Evolutionary conservation across 2,329 filamentous ascomycete genomes (phyloP).

Genomic region (Colletotrichum sojae): DNA sequence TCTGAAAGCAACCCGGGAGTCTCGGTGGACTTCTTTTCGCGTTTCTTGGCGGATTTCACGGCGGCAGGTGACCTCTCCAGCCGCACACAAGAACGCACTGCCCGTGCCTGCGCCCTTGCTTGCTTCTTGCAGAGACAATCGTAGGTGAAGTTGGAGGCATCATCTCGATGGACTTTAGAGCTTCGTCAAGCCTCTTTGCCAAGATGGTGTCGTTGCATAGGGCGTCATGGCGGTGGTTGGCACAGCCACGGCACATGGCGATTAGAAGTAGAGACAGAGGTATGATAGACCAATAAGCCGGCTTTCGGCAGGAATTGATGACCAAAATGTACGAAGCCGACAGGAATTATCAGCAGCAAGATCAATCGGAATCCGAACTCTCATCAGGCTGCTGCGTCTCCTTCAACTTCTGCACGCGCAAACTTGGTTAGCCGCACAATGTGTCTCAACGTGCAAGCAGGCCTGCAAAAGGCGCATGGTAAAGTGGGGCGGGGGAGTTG

Average conservation of each 20-base stretch:
- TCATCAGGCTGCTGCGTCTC: constrained; percentile 67
- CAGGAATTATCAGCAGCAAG: background rate
- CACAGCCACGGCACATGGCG: constrained; percentile 17
- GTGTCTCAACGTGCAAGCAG: background rate
- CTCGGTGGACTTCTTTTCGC: too few relatives aligned
- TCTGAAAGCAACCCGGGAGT: constrained; percentile 61
- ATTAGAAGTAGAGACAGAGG: background rate
- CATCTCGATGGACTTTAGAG: constrained; percentile 5
- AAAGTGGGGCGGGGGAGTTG: constrained; percentile 1
- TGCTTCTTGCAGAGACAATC: background rate
- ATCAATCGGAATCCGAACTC: constrained; percentile 66
- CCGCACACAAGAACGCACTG: background rate
- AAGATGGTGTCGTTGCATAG: background rate
- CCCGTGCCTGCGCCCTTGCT: background rate
- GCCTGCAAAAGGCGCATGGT: background rate
- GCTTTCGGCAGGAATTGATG: background rate
- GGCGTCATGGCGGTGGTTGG: constrained; percentile 4
- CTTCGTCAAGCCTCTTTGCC: background rate
- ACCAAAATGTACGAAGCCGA: background rate
- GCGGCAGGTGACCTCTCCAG: background rate
- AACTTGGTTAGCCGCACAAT: constrained; percentile 8
- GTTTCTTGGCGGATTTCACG: background rate
- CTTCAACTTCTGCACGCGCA: constrained; percentile 58
- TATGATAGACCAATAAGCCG: constrained; percentile 4
- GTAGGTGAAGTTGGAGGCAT: background rate